Percentiles rank a stretch among this genome's conserved stretches.
Conservation (phyloP, 2,329 filamentous ascomycete species). For the Fusarium continuum region DNA sequence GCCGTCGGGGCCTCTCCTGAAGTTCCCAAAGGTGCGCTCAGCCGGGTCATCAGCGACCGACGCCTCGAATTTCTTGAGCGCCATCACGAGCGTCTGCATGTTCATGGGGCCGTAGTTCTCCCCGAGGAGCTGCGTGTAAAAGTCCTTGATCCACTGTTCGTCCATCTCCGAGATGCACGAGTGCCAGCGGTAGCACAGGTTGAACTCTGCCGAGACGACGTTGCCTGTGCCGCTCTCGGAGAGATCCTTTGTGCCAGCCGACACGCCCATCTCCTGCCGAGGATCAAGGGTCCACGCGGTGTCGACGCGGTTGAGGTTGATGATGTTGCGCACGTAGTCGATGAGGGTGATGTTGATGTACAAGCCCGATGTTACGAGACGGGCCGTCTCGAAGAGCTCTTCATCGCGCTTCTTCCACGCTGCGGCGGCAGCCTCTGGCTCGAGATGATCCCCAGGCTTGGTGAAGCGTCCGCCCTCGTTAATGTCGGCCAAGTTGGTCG, state of each 20-base stretch:
- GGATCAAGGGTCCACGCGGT: conserved; percentile 86
- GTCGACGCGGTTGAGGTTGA: conserved; percentile 67
- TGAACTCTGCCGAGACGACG: conserved; percentile 88
- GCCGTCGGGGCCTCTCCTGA: conserved; percentile 72
- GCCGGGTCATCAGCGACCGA: conserved; percentile 71
- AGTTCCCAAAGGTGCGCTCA: conserved; percentile 72
- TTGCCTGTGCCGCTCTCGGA: conserved; percentile 80
- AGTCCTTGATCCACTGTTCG: conserved; percentile 80
- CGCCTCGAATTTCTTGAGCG: conserved; percentile 70
- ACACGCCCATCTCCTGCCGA: conserved; percentile 70
- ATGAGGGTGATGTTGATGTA: conserved; percentile 82
- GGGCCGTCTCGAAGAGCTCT: conserved; percentile 80
- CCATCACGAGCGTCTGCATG: conserved; percentile 68
- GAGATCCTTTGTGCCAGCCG: conserved; percentile 61
- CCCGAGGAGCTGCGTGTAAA: conserved; percentile 69
- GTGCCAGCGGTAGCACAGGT: conserved; percentile 89
- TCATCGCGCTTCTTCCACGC: conserved; percentile 77
- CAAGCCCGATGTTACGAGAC: conserved; percentile 76
- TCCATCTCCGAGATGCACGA: conserved; percentile 78
- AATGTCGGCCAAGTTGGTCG: conserved; percentile 80
- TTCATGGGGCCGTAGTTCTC: conserved; percentile 65
- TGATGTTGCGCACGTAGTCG: conserved; percentile 82
- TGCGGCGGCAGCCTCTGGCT: conserved; percentile 58
- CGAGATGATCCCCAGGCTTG: conserved; percentile 63
- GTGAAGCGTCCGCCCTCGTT: conserved; percentile 85